These are phyloP conservation scores for Aspergillus texensis DNA, from an alignment of 2,329 filamentous ascomycete genomes.

Conservation along the genomic window DNA sequence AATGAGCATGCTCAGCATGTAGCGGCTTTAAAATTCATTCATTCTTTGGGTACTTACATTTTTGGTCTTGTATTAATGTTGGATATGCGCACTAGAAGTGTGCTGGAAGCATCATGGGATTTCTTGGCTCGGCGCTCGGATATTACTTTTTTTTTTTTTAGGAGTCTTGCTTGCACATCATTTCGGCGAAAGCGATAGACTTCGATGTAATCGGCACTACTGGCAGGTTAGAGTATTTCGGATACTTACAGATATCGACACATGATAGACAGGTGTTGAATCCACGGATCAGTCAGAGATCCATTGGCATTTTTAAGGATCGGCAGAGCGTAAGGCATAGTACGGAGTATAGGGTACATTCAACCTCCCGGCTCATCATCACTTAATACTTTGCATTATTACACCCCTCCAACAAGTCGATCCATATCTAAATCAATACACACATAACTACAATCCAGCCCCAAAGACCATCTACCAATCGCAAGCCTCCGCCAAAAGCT, in stretches of 20 bases:
- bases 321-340: too few relatives aligned
- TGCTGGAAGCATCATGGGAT: conserved; percentile 2
- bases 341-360: too few relatives aligned
- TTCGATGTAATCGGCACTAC: neutral
- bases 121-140: neutral
- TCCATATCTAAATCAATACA: neutral
- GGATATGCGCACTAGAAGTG: neutral
- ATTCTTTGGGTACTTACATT: neutral
- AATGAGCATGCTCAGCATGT: conserved; percentile 73
- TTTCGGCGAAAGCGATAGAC: conserved; percentile 7
- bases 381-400: neutral
- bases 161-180: neutral
- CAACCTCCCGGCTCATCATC: too few relatives aligned
- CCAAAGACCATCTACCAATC: conserved; percentile 37
- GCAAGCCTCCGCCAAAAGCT: conserved; percentile 43
- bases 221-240: conserved; percentile 1
- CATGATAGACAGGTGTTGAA: neutral
- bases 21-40: conserved; percentile 4
- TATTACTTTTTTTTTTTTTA: neutral
- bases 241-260: neutral
- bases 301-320: neutral
- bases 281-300: neutral
- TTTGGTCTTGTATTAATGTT: neutral
- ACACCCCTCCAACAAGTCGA: neutral
- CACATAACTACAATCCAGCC: neutral